Evolutionary conservation across 2,329 filamentous ascomycete genomes (phyloP), one percentile per base, ranked within the genome.

Genomic region (Fusarium fracticaudum): DNA sequence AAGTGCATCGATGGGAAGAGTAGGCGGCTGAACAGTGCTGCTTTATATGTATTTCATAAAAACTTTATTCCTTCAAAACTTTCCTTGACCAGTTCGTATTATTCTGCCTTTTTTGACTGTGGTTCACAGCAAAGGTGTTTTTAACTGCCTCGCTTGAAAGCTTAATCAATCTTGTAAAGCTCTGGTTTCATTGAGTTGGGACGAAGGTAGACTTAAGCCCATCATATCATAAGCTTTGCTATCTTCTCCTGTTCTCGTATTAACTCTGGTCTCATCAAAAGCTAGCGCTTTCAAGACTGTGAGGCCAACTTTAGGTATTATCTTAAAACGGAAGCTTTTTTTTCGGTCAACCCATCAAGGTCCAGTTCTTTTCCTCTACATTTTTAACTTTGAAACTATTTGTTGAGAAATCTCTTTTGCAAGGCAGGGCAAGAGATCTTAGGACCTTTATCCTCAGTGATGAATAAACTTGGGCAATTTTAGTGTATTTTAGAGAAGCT

Each of bases 271-370:
- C 33, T 35, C 1, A 35, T 35, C 15, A 29, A 54, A 12, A 29
- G 18, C 20, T 5, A 29, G 35, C 8, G 24, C 38, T 43, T 24
- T 24, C 0, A 3, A 1, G n/a, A 17, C 6, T 18, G n/a, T 7
- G 7, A 18, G 4, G 4, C n/a, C 33, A 35, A 35, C 33, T 35
- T 35, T 35, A 26, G 12, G 0, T 18, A 26, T 44, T 26, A 0
- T 15, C 41, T 17, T 24, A 1, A 2, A 26, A 35, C 12, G n/a
- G 1, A 5, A 18, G 15, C 0, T 26, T 44, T 0, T 44, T 24
- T 24, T n/a, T 26, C 26, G 15, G n/a, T 43, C 41, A 11, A 43
- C 41, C 1, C 41, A 43, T 43, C 41, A 24, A 43, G 41, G 41
- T 43, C 5, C 40, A 41, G 6, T 13, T 1, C 7, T 22, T 40